These are phyloP conservation scores for Hydrangea macrophylla DNA, from an alignment of 148 eudicot species.

Conservation along the genomic window DNA sequence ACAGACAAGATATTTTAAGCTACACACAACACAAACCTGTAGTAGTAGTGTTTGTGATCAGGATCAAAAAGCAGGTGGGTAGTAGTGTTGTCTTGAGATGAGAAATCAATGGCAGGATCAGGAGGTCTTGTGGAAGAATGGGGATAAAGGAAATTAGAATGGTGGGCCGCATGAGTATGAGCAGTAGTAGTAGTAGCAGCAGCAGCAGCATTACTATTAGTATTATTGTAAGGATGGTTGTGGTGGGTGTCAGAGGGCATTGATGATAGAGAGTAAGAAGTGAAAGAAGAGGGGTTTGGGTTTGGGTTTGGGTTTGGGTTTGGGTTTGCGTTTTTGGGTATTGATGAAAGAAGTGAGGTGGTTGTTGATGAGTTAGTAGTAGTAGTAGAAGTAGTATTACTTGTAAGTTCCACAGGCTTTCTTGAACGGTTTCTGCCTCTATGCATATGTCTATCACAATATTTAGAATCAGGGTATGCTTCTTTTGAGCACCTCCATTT, in stretches of 20 bases:
- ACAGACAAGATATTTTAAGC: neutral
- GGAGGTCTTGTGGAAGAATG: slow-evolving; percentile 41
- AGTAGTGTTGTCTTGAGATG: slow-evolving; percentile 27
- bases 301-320: neutral
- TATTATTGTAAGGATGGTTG: slow-evolving; percentile 4
- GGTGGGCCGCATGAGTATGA: too few species aligned
- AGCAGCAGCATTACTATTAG: slow-evolving; percentile 16
- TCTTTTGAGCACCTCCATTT: slow-evolving; percentile 99
- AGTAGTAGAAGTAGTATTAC: slow-evolving; percentile 19
- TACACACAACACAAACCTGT: slow-evolving; percentile 21
- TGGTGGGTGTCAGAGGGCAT: slow-evolving; percentile 16
- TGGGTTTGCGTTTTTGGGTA: slow-evolving; percentile 19
- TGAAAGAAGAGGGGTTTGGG: slow-evolving; percentile 23
- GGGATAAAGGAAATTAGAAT: slow-evolving; percentile 35
- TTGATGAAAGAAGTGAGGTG: slow-evolving; percentile 35
- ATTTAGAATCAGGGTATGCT: slow-evolving; percentile 92
- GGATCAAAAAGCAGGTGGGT: slow-evolving; percentile 27
- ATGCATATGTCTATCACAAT: slow-evolving; percentile 99
- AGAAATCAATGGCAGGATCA: slow-evolving; percentile 25
- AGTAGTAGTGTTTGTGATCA: slow-evolving; percentile 19
- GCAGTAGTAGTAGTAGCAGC: too few species aligned
- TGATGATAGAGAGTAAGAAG: slow-evolving; percentile 22
- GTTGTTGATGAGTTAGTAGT: slow-evolving; percentile 24
- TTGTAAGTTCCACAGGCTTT: slow-evolving; percentile 93
- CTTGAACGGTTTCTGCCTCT: slow-evolving; percentile 99